Evolutionary conservation across 2,329 filamentous ascomycete genomes (phyloP).

Genomic region (Talaromyces pinophilus): DNA sequence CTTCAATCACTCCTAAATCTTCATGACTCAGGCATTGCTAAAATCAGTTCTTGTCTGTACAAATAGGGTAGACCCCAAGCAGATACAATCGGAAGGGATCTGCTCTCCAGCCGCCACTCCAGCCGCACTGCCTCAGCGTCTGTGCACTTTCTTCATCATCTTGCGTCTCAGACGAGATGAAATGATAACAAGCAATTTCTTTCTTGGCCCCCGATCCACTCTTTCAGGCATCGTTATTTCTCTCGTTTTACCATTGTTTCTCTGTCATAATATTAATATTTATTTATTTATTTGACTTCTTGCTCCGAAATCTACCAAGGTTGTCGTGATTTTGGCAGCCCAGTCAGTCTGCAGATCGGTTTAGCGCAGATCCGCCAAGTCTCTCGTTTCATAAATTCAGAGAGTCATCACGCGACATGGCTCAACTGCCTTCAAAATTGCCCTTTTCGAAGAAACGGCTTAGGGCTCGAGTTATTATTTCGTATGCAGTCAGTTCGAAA

Average conservation of each 20-base stretch:
- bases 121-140: not conserved
- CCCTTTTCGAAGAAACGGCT: conserved; percentile 58
- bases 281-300: not conserved
- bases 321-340: not conserved
- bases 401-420: conserved; percentile 26
- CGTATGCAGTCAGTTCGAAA: conserved; percentile 40
- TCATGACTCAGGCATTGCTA: not conserved
- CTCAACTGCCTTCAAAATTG: conserved; percentile 44
- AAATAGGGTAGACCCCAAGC: not conserved
- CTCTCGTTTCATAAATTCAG: not conserved
- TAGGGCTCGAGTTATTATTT: conserved; percentile 53
- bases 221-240: conserved; percentile 2
- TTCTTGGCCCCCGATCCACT: not conserved
- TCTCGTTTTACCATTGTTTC: not conserved
- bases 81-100: not conserved
- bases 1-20: not conserved
- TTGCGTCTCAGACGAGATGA: not conserved
- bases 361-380: conserved; percentile 1
- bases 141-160: conserved; percentile 1
- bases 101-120: not conserved
- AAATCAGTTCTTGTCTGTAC: not conserved
- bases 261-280: not conserved
- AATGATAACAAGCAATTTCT: not conserved
- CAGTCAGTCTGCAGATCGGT: not conserved
- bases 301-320: not conserved